These are phyloP conservation scores for Nigrograna mackinnonii DNA, from an alignment of 2,329 filamentous ascomycete species.

Conservation along the genomic window DNA sequence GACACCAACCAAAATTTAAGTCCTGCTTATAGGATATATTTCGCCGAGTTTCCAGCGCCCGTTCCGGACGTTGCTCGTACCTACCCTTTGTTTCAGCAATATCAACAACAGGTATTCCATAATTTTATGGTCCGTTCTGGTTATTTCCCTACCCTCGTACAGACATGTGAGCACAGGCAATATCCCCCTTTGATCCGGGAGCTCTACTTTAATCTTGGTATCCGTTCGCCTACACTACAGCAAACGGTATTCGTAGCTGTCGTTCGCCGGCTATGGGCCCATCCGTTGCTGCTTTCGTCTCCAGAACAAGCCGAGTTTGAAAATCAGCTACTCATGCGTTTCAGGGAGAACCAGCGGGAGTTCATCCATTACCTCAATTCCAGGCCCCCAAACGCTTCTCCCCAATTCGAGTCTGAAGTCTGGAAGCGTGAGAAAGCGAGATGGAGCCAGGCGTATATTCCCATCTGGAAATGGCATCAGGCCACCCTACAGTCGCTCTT, in stretches of 20 bases:
- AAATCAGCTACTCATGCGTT: slow-evolving; percentile 5
- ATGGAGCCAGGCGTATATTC: too few relatives aligned
- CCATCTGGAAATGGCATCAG: too few relatives aligned
- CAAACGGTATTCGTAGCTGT: slow-evolving; percentile 57
- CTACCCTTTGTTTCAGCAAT: slow-evolving; percentile 27
- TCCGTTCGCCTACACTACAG: slow-evolving; percentile 58
- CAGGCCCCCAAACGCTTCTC: neutral
- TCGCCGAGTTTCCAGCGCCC: slow-evolving; percentile 51
- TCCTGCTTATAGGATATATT: slow-evolving; percentile 46
- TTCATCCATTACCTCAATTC: neutral
- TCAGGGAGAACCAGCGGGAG: slow-evolving; percentile 12
- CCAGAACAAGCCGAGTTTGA: slow-evolving; percentile 9
- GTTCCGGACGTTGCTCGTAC: slow-evolving; percentile 26
- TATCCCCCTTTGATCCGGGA: slow-evolving; percentile 64
- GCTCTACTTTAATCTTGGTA: slow-evolving; percentile 50
- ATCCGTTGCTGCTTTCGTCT: neutral
- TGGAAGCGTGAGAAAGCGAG: too few relatives aligned
- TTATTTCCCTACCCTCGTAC: slow-evolving; percentile 12
- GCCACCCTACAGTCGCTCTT: too few relatives aligned
- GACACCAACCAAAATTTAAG: slow-evolving; percentile 50
- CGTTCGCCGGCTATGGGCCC: slow-evolving; percentile 48
- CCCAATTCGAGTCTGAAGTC: too few relatives aligned
- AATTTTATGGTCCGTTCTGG: slow-evolving; percentile 48
- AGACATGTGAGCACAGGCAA: slow-evolving; percentile 19
- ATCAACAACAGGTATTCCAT: slow-evolving; percentile 34